phyloP scores from a whole-genome alignment of 2,329 filamentous ascomycete species.

The Pyrenophora tritici-repentis region DNA sequence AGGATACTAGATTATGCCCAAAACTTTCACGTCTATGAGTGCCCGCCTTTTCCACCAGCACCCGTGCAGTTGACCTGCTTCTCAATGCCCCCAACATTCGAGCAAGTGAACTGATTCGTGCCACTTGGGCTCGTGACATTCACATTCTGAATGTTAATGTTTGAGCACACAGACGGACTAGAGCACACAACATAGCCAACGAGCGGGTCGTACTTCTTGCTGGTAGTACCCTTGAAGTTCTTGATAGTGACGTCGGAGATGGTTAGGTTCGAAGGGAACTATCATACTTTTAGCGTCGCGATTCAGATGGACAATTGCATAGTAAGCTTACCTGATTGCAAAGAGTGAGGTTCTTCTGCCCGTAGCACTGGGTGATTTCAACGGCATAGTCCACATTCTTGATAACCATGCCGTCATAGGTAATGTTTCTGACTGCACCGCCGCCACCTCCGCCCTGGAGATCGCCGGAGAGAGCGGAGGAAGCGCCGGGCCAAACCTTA shows the following conservation, averaged over 20 bases:
- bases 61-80: conserved; percentile 39
- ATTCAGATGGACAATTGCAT: background rate
- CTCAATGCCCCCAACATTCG: conserved; percentile 45
- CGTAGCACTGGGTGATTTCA: conserved; percentile 69
- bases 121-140: conserved; percentile 56
- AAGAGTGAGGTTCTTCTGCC: conserved; percentile 65
- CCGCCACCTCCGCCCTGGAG: conserved; percentile 69
- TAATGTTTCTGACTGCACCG: conserved; percentile 68
- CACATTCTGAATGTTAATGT: conserved; percentile 54
- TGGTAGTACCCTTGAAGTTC: conserved; percentile 62
- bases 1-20: background rate
- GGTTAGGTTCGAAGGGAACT: conserved; percentile 60
- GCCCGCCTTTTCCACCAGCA: conserved; percentile 21
- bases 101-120: conserved; percentile 50
- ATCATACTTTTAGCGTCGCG: background rate
- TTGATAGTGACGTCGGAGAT: conserved; percentile 62
- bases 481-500: conserved; percentile 71
- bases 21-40: conserved; percentile 19
- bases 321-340: conserved; percentile 53
- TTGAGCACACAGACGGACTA: conserved; percentile 52
- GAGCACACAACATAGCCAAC: conserved; percentile 54
- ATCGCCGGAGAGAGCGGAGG: conserved; percentile 61
- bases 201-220: conserved; percentile 49
- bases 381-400: conserved; percentile 69
- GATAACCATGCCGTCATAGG: conserved; percentile 65